Evolutionary conservation across 352 stramenopile species (phyloP).

Genomic region (Globisporangium paroecandrum): DNA sequence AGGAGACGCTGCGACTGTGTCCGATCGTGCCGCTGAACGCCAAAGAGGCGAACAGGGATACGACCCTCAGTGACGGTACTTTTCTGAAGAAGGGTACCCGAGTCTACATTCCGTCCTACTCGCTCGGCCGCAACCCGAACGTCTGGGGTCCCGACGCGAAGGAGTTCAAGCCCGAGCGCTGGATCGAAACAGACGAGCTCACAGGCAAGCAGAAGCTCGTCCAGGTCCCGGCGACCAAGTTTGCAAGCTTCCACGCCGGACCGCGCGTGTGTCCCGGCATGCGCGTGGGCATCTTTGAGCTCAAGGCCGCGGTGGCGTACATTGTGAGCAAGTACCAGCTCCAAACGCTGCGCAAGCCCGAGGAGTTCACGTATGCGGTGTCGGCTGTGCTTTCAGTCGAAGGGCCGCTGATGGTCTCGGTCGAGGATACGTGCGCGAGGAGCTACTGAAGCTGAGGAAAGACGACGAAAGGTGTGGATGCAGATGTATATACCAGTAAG

Average conservation of each 20-base stretch:
- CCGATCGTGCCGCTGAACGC: constrained; percentile 58
- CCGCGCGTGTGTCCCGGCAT: constrained; percentile 43
- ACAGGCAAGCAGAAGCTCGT: constrained; percentile 21
- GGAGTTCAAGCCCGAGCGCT: constrained; percentile 55
- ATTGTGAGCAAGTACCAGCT: constrained; percentile 41
- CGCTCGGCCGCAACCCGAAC: constrained; percentile 33
- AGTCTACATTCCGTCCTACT: constrained; percentile 56
- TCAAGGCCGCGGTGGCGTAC: constrained; percentile 34
- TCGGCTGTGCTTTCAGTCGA: constrained; percentile 31
- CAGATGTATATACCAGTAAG: too few species aligned
- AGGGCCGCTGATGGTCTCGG: not conserved
- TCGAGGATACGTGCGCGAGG: constrained; percentile 3
- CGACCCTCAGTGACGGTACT: constrained; percentile 52
- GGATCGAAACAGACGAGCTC: constrained; percentile 36
- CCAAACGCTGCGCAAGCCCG: constrained; percentile 31
- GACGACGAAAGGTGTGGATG: too few species aligned
- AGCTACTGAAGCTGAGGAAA: constrained; percentile 3
- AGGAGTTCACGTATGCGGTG: constrained; percentile 42
- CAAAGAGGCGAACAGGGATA: constrained; percentile 55
- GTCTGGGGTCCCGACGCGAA: constrained; percentile 50
- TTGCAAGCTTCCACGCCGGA: constrained; percentile 40
- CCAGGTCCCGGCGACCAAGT: constrained; percentile 19
- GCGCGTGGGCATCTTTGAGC: constrained; percentile 47
- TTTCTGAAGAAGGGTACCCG: constrained; percentile 43
- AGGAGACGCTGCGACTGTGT: constrained; percentile 64